These are phyloP conservation scores for Melaleuca alternifolia DNA, from an alignment of 345 rosid species.

Conservation along the genomic window DNA sequence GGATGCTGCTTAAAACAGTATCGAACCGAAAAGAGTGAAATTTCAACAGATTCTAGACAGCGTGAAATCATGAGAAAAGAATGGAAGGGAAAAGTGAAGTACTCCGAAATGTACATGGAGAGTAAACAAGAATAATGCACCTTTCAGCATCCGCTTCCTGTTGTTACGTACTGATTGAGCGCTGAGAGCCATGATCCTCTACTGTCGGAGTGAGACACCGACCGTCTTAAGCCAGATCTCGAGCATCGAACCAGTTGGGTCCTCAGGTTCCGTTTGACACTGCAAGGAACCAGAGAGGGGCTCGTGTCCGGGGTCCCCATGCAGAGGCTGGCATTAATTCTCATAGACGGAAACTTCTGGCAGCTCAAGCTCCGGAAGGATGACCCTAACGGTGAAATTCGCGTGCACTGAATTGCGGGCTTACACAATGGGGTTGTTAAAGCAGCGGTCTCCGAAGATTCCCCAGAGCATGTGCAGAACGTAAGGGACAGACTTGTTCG, in stretches of 20 bases:
- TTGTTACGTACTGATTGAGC: constrained; percentile 55
- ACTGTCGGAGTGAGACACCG: constrained; percentile 29
- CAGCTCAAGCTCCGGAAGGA: constrained; percentile 67
- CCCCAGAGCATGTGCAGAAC: constrained; percentile 67
- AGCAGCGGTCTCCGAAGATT: constrained; percentile 39
- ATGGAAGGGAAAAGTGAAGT: not conserved
- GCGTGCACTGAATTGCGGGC: constrained; percentile 41
- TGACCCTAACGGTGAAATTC: constrained; percentile 49
- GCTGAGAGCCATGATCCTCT: constrained; percentile 73
- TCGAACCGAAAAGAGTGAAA: not conserved
- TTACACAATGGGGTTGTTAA: constrained; percentile 55
- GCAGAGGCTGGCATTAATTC: constrained; percentile 51
- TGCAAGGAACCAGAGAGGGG: constrained; percentile 31
- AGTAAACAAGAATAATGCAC: not conserved
- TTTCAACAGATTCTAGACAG: not conserved
- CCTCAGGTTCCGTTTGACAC: constrained; percentile 13
- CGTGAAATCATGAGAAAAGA: not conserved
- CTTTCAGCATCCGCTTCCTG: constrained; percentile 53
- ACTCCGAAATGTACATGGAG: not conserved
- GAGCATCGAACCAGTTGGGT: constrained; percentile 36
- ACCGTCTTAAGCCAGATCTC: constrained; percentile 42
- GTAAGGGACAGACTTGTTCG: constrained; percentile 70
- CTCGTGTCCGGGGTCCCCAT: constrained; percentile 50
- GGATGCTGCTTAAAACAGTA: not conserved
- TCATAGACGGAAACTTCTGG: constrained; percentile 55